Percentiles rank a stretch among this genome's conserved stretches.
phyloP scores from a whole-genome alignment of 208 protist genomes.

The Tritrichomonas foetus region DNA sequence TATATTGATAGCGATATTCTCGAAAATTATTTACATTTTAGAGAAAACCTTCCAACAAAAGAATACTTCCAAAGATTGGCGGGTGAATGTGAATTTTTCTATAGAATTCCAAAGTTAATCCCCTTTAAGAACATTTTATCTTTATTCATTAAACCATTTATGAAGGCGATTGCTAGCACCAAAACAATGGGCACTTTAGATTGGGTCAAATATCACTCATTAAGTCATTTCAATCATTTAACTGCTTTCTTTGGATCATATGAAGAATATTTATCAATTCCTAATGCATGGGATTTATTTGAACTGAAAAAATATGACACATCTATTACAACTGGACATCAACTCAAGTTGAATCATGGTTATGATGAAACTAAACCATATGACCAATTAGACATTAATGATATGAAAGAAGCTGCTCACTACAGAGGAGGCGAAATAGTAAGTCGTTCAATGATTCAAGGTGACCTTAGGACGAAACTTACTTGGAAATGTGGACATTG shows the following conservation, averaged over 20 bases:
- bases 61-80: not conserved
- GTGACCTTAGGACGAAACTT: not conserved
- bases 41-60: not conserved
- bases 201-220: not conserved
- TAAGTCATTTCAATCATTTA: too few species aligned
- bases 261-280: not conserved
- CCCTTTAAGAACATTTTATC: not conserved
- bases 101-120: not conserved
- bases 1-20: not conserved
- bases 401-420: not conserved
- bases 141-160: not conserved
- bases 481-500: slow-evolving; percentile 2
- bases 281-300: not conserved
- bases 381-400: not conserved
- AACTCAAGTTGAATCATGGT: not conserved
- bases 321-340: not conserved
- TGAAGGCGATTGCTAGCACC: not conserved
- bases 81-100: not conserved
- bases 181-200: not conserved
- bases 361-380: slow-evolving; percentile 10
- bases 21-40: not conserved
- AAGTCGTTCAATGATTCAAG: not conserved
- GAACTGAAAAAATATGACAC: not conserved
- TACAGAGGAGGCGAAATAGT: not conserved
- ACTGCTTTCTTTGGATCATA: not conserved